Percentiles rank a stretch among this genome's conserved stretches.
These are phyloP conservation scores for Rubus parviflorus DNA, from an alignment of 306 rosid species.

Conservation along the genomic window DNA sequence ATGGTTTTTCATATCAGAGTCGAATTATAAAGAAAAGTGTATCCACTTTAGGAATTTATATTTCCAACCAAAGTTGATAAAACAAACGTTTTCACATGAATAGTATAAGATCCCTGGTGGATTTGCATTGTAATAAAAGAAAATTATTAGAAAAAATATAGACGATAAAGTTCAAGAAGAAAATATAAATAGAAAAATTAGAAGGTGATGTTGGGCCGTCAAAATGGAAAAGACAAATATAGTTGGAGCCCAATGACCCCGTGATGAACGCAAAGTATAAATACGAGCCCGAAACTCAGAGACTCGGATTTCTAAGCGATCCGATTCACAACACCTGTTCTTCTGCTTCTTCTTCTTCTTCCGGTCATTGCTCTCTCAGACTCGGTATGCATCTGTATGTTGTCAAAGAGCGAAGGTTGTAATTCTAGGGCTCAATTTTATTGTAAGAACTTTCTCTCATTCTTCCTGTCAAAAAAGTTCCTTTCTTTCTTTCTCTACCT, in stretches of 20 bases:
- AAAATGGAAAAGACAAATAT: not conserved
- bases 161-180: too few species aligned
- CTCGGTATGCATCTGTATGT: slow-evolving; percentile 1
- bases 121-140: too few species aligned
- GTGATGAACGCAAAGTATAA: not conserved
- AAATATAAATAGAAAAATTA: not conserved
- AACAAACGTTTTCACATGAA: too few species aligned
- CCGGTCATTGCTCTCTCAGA: not conserved
- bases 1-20: not conserved
- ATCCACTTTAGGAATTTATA: not conserved
- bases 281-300: not conserved
- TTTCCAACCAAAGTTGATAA: too few species aligned
- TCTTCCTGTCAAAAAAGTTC: not conserved
- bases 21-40: not conserved
- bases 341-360: not conserved
- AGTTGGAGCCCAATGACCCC: not conserved
- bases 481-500: not conserved
- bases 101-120: too few species aligned
- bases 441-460: not conserved
- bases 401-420: not conserved
- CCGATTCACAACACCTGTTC: not conserved
- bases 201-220: not conserved
- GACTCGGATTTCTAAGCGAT: not conserved
- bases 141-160: too few species aligned
- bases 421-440: not conserved